phyloP scores from a whole-genome alignment of 1,139 yeast species.

The Pichia sp. region DNA sequence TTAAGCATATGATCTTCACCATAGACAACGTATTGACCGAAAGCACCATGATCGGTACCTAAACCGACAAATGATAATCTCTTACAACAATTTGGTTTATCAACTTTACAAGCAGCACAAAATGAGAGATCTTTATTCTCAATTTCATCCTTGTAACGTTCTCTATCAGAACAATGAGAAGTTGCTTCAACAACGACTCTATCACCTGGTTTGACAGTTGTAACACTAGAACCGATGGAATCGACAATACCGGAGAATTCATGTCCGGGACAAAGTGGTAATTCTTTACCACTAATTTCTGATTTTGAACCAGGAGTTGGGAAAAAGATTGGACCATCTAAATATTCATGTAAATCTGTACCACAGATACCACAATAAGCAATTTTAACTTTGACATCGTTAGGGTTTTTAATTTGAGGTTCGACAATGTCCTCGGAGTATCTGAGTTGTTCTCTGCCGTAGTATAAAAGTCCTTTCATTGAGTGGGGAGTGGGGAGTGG shows the following conservation, averaged over 20 bases:
- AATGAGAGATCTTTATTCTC: slow-evolving; percentile 20
- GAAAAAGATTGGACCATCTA: slow-evolving; percentile 48
- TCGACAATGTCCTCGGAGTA: slow-evolving; percentile 37
- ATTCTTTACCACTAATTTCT: slow-evolving; percentile 24
- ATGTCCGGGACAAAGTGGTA: slow-evolving; percentile 39
- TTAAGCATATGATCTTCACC: slow-evolving; percentile 40
- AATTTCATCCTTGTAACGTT: slow-evolving; percentile 27
- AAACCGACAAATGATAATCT: slow-evolving; percentile 34
- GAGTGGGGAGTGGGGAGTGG: no score
- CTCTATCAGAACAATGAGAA: slow-evolving; percentile 34
- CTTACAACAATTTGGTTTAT: slow-evolving; percentile 41
- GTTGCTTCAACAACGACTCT: slow-evolving; percentile 37
- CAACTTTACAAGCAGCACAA: slow-evolving; percentile 41
- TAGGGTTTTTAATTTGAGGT: slow-evolving; percentile 37
- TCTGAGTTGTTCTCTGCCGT: slow-evolving; percentile 42
- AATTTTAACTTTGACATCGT: slow-evolving; percentile 44
- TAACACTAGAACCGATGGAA: slow-evolving; percentile 40
- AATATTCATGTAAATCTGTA: slow-evolving; percentile 48
- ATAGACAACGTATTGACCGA: slow-evolving; percentile 34
- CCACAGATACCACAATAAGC: slow-evolving; percentile 57
- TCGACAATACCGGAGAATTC: slow-evolving; percentile 47
- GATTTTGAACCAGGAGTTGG: slow-evolving; percentile 27
- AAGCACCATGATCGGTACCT: slow-evolving; percentile 29
- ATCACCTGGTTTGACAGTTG: slow-evolving; percentile 43
- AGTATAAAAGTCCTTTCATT: slow-evolving; percentile 52